These are phyloP conservation scores for Acaromyces ingoldii DNA, from an alignment of 1,284 basidiomycete genomes.

Conservation along the genomic window DNA sequence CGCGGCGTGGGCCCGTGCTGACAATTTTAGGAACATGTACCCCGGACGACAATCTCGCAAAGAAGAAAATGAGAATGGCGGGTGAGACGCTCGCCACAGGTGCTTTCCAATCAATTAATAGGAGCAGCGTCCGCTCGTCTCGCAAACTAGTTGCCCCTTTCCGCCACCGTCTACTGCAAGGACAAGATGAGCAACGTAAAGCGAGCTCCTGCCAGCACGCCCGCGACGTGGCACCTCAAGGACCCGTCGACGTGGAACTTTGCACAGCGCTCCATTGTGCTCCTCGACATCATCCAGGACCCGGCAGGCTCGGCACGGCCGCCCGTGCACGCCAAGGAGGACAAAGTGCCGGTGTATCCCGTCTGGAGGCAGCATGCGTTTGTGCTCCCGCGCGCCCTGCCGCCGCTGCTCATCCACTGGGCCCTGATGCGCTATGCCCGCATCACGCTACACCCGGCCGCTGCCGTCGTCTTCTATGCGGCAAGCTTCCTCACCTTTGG, in stretches of 20 bases:
- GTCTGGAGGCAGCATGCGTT: slow-evolving; percentile 26
- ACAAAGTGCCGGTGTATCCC: slow-evolving; percentile 21
- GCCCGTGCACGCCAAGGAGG: not conserved
- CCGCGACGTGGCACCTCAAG: not conserved
- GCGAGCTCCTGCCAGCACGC: not conserved
- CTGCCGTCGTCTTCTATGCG: slow-evolving; percentile 21
- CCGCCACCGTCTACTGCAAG: no score
- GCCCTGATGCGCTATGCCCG: slow-evolving; percentile 24
- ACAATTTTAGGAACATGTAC: no score
- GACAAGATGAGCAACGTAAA: no score
- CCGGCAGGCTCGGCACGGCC: not conserved
- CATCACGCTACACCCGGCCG: slow-evolving; percentile 20
- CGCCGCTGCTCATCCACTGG: slow-evolving; percentile 27
- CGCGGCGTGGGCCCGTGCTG: no score
- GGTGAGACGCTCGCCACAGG: no score
- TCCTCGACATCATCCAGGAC: not conserved
- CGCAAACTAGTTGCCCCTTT: no score
- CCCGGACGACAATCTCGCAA: no score
- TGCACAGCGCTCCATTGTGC: not conserved
- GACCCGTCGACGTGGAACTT: not conserved
- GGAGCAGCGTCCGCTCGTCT: no score
- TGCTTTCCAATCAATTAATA: no score
- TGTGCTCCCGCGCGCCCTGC: slow-evolving; percentile 21
- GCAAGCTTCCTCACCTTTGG: slow-evolving; percentile 17
- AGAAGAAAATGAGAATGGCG: no score